Evolutionary conservation across 768 basidiomycete genomes (phyloP).

Genomic region (Lyophyllum atratum): DNA sequence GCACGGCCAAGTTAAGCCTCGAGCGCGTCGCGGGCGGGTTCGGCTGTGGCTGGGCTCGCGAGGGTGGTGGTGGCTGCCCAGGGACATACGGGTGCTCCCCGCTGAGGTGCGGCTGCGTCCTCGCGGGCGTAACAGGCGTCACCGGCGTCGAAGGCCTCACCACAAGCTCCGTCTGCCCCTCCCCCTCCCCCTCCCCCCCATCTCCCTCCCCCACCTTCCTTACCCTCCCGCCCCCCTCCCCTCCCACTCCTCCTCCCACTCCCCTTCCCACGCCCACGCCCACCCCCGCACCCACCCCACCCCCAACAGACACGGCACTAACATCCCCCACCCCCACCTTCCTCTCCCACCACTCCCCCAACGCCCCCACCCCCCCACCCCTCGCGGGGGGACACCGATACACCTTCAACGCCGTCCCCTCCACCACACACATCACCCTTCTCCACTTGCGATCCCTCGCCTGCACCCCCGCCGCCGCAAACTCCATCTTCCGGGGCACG

Average conservation of each 20-base stretch:
- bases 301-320: slow-evolving; percentile 25
- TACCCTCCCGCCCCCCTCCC: slow-evolving; percentile 22
- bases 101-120: slow-evolving; percentile 13
- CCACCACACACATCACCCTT: slow-evolving; percentile 82
- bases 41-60: slow-evolving; percentile 8
- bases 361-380: slow-evolving; percentile 48
- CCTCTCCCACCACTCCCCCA: slow-evolving; percentile 81
- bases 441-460: slow-evolving; percentile 93
- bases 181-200: slow-evolving; percentile 21
- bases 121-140: slow-evolving; percentile 16
- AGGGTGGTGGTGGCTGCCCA: slow-evolving; percentile 9
- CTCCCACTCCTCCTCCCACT: slow-evolving; percentile 21
- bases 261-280: slow-evolving; percentile 23
- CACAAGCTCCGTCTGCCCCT: slow-evolving; percentile 20
- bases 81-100: slow-evolving; percentile 19
- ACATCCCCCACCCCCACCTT: slow-evolving; percentile 74
- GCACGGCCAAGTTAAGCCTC: slow-evolving; percentile 41
- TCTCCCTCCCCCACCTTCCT: slow-evolving; percentile 21
- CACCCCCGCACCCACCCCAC: slow-evolving; percentile 24
- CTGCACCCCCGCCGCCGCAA: slow-evolving; percentile 79
- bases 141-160: slow-evolving; percentile 15
- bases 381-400: slow-evolving; percentile 52
- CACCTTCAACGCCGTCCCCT: slow-evolving; percentile 87
- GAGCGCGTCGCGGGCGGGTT: slow-evolving; percentile 32
- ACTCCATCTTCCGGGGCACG: slow-evolving; percentile 94